A percentile compares a stretch with the other conserved stretches of the same genome.
These are phyloP conservation scores for Sphaerulina musiva DNA, from an alignment of 2,329 filamentous ascomycete species.

Conservation along the genomic window DNA sequence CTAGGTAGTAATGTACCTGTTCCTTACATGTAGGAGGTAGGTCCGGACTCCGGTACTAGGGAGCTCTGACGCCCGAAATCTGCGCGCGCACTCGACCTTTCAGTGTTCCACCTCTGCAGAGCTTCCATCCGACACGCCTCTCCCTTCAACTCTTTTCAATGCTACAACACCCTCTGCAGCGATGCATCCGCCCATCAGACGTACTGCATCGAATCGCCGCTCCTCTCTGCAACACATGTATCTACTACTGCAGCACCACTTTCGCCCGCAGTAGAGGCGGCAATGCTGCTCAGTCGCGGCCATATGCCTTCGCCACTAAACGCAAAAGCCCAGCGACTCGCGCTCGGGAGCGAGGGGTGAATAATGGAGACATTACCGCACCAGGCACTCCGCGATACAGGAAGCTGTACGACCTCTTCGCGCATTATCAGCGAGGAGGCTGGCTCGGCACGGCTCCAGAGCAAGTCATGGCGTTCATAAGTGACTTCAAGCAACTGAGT, in stretches of 20 bases:
- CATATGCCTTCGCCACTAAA: not conserved
- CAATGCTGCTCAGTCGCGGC: not conserved
- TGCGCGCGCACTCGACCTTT: not conserved
- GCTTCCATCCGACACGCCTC: not conserved
- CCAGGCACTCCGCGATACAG: not conserved
- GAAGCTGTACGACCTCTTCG: not conserved
- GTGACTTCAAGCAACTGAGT: slow-evolving; percentile 8
- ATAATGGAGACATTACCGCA: not conserved
- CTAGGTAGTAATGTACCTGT: no score
- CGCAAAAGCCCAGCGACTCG: slow-evolving; percentile 14
- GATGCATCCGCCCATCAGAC: slow-evolving; percentile 7
- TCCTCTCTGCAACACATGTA: slow-evolving; percentile 16
- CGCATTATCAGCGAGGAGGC: not conserved
- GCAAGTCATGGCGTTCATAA: slow-evolving; percentile 10
- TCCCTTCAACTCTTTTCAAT: slow-evolving; percentile 8
- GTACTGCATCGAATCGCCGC: not conserved
- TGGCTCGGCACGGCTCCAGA: slow-evolving; percentile 6
- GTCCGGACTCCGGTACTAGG: no score
- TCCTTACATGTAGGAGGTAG: no score
- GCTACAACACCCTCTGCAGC: slow-evolving; percentile 17
- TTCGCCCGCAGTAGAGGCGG: not conserved
- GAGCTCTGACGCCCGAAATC: not conserved
- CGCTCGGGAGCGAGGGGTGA: not conserved
- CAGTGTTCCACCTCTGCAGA: not conserved
- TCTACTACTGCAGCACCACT: slow-evolving; percentile 16